These are phyloP conservation scores for Plasmodium sp. DNA, from an alignment of 169 alveolate species.

Conservation along the genomic window DNA sequence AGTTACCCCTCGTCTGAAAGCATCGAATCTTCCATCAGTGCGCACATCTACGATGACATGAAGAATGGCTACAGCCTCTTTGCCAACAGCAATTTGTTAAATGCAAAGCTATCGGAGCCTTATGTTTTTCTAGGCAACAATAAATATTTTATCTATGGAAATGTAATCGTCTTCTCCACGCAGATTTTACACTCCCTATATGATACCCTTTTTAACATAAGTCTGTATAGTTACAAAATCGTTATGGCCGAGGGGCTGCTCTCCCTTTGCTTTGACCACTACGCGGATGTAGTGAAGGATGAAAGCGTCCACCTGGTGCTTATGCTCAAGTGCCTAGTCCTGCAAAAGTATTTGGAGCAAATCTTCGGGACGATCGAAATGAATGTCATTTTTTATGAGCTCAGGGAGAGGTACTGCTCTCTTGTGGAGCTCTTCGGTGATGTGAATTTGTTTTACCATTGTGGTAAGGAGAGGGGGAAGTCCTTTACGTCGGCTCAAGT, in stretches of 20 bases:
- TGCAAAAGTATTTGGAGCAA: slow-evolving; percentile 48
- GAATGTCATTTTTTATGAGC: slow-evolving; percentile 67
- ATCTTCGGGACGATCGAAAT: slow-evolving; percentile 45
- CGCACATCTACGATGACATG: slow-evolving; percentile 41
- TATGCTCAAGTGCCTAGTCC: slow-evolving; percentile 22
- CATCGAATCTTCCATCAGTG: slow-evolving; percentile 40
- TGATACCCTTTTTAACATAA: slow-evolving; percentile 54
- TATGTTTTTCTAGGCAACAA: slow-evolving; percentile 25
- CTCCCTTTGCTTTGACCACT: slow-evolving; percentile 52
- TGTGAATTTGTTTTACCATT: slow-evolving; percentile 10
- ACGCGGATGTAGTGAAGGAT: not conserved
- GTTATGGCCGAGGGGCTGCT: slow-evolving; percentile 63
- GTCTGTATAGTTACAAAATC: slow-evolving; percentile 34
- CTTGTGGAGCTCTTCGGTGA: slow-evolving; percentile 67
- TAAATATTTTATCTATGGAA: slow-evolving; percentile 62
- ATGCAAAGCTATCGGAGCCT: slow-evolving; percentile 58
- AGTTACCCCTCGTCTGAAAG: slow-evolving; percentile 23
- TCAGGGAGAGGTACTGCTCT: slow-evolving; percentile 62
- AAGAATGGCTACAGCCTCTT: slow-evolving; percentile 62
- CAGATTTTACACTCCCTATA: slow-evolving; percentile 21
- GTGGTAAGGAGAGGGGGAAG: not conserved
- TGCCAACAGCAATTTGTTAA: slow-evolving; percentile 44
- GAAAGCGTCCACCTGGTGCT: slow-evolving; percentile 20
- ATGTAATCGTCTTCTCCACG: slow-evolving; percentile 30
- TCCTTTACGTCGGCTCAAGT: not conserved